phyloP scores from a whole-genome alignment of 345 rosid species.

The Raphanus sativus region DNA sequence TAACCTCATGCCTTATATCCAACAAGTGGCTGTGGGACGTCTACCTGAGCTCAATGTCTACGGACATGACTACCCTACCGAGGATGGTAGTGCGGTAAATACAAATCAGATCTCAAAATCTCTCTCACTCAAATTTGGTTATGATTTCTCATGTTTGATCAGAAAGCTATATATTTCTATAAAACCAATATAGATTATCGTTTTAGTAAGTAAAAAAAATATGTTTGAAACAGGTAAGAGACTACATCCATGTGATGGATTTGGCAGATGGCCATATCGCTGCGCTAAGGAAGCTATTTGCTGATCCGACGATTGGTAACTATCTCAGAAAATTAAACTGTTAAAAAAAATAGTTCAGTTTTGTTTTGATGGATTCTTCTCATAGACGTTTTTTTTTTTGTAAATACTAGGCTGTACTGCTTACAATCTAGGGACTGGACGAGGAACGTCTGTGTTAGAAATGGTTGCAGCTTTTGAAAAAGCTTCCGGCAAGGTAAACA shows the following conservation, averaged over 20 bases:
- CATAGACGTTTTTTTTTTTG: conserved; percentile 8
- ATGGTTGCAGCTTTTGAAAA: conserved; percentile 92
- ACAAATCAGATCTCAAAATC: background rate
- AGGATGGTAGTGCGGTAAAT: conserved; percentile 52
- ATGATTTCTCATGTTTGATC: too few relatives aligned
- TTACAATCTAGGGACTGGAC: conserved; percentile 82
- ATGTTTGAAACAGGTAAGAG: conserved; percentile 61
- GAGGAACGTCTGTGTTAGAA: conserved; percentile 79
- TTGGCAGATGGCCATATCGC: conserved; percentile 95
- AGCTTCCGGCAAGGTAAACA: conserved; percentile 74
- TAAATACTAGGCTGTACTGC: conserved; percentile 61
- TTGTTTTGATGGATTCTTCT: conserved; percentile 7
- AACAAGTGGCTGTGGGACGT: conserved; percentile 87
- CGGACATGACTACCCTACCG: too few relatives aligned
- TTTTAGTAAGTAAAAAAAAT: background rate
- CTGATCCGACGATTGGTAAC: conserved; percentile 56
- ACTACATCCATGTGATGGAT: conserved; percentile 93
- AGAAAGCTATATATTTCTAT: too few relatives aligned
- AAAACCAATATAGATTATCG: background rate
- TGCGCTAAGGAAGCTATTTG: conserved; percentile 71
- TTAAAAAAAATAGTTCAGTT: background rate
- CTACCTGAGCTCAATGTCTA: too few relatives aligned
- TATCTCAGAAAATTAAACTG: background rate
- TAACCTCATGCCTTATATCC: conserved; percentile 93
- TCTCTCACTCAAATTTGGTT: background rate